phyloP scores from a whole-genome alignment of 1,284 basidiomycete species.

The Cystobasidium slooffiae region DNA sequence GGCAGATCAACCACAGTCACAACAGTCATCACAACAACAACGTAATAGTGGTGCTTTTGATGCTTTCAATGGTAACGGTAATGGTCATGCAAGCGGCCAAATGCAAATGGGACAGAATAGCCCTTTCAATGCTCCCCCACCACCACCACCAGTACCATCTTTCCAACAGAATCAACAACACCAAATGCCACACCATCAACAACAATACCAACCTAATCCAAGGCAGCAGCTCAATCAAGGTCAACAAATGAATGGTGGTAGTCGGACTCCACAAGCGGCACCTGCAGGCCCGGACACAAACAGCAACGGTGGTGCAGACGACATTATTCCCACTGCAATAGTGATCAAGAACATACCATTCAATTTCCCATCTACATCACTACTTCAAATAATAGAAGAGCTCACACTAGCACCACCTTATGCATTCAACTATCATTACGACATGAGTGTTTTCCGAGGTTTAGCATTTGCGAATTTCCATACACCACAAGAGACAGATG shows the following conservation, averaged over 20 bases:
- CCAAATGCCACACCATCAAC: slow-evolving; percentile 8
- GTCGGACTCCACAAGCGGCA: too few species aligned
- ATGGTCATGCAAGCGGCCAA: neutral
- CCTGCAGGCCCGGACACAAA: too few species aligned
- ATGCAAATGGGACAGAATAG: neutral
- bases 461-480: slow-evolving; percentile 99
- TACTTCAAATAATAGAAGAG: slow-evolving; percentile 93
- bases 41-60: slow-evolving; percentile 11
- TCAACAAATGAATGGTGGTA: neutral
- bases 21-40: slow-evolving; percentile 6
- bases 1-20: slow-evolving; percentile 7
- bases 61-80: slow-evolving; percentile 14
- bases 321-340: slow-evolving; percentile 97
- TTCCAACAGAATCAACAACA: slow-evolving; percentile 10
- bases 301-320: slow-evolving; percentile 62
- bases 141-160: neutral
- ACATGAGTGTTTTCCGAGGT: slow-evolving; percentile 94
- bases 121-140: too few species aligned
- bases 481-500: slow-evolving; percentile 85
- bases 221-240: slow-evolving; percentile 6
- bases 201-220: slow-evolving; percentile 19
- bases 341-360: slow-evolving; percentile 99
- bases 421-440: slow-evolving; percentile 98
- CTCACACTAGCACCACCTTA: slow-evolving; percentile 96
- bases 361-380: slow-evolving; percentile 92